These are phyloP conservation scores for Phycomyces nitens DNA, from an alignment of 192 early-diverging fungal species.

Conservation along the genomic window DNA sequence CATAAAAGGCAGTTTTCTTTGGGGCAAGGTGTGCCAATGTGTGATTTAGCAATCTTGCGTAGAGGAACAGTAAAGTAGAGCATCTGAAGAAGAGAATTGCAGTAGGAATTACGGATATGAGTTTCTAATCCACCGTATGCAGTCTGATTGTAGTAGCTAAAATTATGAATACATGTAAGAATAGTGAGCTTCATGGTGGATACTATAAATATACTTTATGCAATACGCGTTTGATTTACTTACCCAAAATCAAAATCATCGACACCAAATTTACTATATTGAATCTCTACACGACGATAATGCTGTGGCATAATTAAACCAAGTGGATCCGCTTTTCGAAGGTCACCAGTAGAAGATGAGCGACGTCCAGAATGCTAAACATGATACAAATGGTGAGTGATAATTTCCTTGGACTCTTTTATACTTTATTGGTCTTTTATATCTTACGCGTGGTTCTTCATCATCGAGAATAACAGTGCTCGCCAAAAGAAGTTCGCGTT, in stretches of 20 bases:
- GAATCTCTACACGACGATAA: conserved; percentile 79
- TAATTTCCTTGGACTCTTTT: no score
- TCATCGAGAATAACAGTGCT: conserved; percentile 30
- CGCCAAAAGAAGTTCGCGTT: conserved; percentile 60
- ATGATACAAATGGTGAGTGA: no score
- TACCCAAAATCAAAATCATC: conserved; percentile 98
- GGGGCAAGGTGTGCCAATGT: conserved; percentile 64
- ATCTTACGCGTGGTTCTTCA: conserved; percentile 25
- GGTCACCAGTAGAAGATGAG: conserved; percentile 29
- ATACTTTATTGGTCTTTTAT: no score
- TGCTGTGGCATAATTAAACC: conserved; percentile 57
- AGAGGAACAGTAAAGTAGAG: conserved; percentile 70
- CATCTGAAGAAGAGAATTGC: conserved; percentile 86
- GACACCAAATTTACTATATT: conserved; percentile 91
- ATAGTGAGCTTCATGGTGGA: no score
- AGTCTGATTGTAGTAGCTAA: conserved; percentile 85
- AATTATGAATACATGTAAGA: neutral
- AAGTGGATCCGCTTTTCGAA: conserved; percentile 24
- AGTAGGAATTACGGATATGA: conserved; percentile 84
- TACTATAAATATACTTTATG: no score
- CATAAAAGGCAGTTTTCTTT: conserved; percentile 83
- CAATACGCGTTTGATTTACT: neutral
- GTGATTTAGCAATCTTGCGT: conserved; percentile 66
- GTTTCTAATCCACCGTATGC: conserved; percentile 87
- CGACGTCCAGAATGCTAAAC: conserved; percentile 18